Evolutionary conservation across 345 rosid genomes (phyloP).

Genomic region (Draba incana): DNA sequence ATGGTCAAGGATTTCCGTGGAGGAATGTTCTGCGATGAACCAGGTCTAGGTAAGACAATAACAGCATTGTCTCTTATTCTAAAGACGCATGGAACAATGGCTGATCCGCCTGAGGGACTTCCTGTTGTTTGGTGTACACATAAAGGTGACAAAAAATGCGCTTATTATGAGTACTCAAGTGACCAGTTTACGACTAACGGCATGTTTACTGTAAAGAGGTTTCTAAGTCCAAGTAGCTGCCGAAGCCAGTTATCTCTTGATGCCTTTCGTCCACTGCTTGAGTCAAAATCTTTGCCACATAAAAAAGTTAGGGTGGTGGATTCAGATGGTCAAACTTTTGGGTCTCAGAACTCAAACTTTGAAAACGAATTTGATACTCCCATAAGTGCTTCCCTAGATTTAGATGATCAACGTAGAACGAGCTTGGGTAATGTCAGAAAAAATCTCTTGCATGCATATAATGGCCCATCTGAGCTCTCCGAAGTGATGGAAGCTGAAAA

Average conservation of each 20-base stretch:
- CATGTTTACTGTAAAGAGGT: conserved; percentile 49
- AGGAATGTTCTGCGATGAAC: conserved; percentile 99
- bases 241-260: conserved; percentile 51
- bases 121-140: conserved; percentile 74
- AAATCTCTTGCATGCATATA: conserved; percentile 60
- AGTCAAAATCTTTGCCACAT: conserved; percentile 44
- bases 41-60: conserved; percentile 96
- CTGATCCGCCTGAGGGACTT: conserved; percentile 79
- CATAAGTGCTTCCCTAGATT: conserved; percentile 37
- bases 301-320: conserved; percentile 60
- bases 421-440: conserved; percentile 58
- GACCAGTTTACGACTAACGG: conserved; percentile 44
- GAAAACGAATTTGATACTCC: conserved; percentile 38
- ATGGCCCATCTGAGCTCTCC: conserved; percentile 42
- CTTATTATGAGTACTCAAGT: conserved; percentile 74
- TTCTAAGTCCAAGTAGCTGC: conserved; percentile 45
- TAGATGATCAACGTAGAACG: conserved; percentile 53
- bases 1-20: conserved; percentile 78
- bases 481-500: conserved; percentile 44
- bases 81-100: conserved; percentile 83
- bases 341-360: conserved; percentile 40
- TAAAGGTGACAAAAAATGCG: conserved; percentile 66
- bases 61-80: conserved; percentile 89
- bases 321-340: conserved; percentile 46
- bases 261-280: conserved; percentile 36